Base-by-base conservation (phyloP, 192 early-diverging fungal genomes). In the Coemansia furcata region DNA sequence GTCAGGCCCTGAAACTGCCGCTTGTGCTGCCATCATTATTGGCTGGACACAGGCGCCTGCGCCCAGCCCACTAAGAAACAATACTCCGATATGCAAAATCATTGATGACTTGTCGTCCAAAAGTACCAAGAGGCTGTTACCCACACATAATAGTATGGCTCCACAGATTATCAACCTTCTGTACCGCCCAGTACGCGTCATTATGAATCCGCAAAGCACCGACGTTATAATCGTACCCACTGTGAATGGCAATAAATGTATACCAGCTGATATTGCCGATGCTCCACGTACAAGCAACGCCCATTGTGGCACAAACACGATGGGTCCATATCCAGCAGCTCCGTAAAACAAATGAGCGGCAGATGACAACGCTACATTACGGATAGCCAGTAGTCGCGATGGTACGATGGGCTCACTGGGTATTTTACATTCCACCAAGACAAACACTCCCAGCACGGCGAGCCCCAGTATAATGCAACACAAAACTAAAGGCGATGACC, bases 251-350 rank as follows among this genome's bases (percentile, higher is more conserved):
- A 97, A 73, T 49, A 88, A 71, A 44, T 89, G 82, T 15, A 94
- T 60, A 43, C 95, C 95, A 3, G 93, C 87, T 7, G 82, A 71
- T 2, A 91, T 94, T 0, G 95, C 90, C 17, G 77, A 65, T 36
- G 89, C 87, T 37, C 86, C 89, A 52, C 88, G 82, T 21, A 95
- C 91, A 49, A 97, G 83, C 73, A 94, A 88, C 74, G 95, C 94
- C 76, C 90, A 95, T 43, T 89, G 68, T 30, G 91, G 89, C n/a
- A 91, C 66, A 73, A 94, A 96, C 72, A 89, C 94, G 15, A 90
- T 85, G 2, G 88, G 77, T 2, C 82, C 85, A 60, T 86, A 85
- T 33, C 88, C 89, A 0, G 80, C 77, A 36, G 88, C 87, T 14
- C 89, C 86, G 29, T 84, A 86, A 70, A 93, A 88, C 47, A 89